Evolutionary conservation across 306 rosid genomes (phyloP).

Genomic region (Vigna angularis): DNA sequence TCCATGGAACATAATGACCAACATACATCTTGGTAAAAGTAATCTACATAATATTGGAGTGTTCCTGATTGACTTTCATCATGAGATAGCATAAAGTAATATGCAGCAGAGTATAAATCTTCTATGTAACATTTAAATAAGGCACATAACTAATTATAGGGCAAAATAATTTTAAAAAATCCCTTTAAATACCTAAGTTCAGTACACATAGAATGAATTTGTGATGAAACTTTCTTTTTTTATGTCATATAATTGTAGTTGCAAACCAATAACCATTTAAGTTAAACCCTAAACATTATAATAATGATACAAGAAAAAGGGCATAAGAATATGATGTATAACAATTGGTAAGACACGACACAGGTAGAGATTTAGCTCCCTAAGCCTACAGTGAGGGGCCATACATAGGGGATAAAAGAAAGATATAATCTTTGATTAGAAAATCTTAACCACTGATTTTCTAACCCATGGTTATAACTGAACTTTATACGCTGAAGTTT

Average conservation of each 20-base stretch:
- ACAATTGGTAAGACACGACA: background rate
- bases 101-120: background rate
- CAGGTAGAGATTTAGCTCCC: background rate
- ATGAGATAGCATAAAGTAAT: background rate
- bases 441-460: constrained; percentile 4
- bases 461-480: background rate
- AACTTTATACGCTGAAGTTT: background rate
- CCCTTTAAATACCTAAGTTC: constrained; percentile 21
- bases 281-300: background rate
- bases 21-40: constrained; percentile 2
- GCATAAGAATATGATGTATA: background rate
- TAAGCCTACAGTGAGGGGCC: background rate
- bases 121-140: background rate
- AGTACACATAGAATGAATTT: background rate
- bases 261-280: background rate
- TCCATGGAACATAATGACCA: background rate
- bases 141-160: background rate
- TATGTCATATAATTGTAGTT: background rate
- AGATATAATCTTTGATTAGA: background rate
- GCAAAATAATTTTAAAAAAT: background rate
- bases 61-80: constrained; percentile 13
- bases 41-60: background rate
- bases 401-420: background rate
- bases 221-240: background rate
- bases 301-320: background rate